A percentile compares a stretch with the other conserved stretches of the same genome.
These are phyloP conservation scores for Thielaviopsis cerberus DNA, from an alignment of 2,329 filamentous ascomycete species.

Conservation along the genomic window DNA sequence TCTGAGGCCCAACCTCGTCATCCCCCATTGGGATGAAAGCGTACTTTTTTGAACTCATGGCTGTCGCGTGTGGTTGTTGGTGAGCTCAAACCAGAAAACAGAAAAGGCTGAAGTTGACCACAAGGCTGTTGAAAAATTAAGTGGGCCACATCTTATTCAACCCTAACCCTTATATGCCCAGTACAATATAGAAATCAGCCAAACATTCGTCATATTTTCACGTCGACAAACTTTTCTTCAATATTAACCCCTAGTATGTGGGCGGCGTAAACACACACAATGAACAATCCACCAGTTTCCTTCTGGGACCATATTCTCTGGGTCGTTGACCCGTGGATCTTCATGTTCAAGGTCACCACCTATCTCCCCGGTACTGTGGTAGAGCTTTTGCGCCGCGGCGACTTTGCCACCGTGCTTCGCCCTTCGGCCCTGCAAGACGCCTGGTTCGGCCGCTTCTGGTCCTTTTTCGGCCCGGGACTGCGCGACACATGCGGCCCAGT, in stretches of 20 bases:
- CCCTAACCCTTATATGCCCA: not conserved
- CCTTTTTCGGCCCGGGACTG: constrained; percentile 30
- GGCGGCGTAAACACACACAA: not conserved
- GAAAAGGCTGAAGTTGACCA: not conserved
- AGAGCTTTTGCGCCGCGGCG: constrained; percentile 20
- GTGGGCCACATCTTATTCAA: not conserved
- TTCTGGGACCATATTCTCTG: constrained; percentile 14
- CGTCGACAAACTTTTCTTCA: not conserved
- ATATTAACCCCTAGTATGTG: not conserved
- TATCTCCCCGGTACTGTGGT: constrained; percentile 34
- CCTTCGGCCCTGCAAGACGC: constrained; percentile 24
- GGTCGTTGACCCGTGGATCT: constrained; percentile 31
- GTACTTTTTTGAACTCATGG: constrained; percentile 41
- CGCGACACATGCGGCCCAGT: constrained; percentile 23
- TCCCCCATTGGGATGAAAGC: constrained; percentile 51
- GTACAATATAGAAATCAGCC: not conserved
- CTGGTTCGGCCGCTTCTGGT: constrained; percentile 48
- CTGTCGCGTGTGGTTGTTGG: not conserved
- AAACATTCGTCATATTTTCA: not conserved
- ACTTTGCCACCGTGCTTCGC: constrained; percentile 23
- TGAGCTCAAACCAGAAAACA: no score
- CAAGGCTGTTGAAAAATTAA: not conserved
- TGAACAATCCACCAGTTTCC: constrained; percentile 4
- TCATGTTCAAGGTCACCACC: constrained; percentile 29
- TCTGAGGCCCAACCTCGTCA: constrained; percentile 30